These are phyloP conservation scores for Neonectria magnoliae DNA, from an alignment of 2,329 filamentous ascomycete species.

Conservation along the genomic window DNA sequence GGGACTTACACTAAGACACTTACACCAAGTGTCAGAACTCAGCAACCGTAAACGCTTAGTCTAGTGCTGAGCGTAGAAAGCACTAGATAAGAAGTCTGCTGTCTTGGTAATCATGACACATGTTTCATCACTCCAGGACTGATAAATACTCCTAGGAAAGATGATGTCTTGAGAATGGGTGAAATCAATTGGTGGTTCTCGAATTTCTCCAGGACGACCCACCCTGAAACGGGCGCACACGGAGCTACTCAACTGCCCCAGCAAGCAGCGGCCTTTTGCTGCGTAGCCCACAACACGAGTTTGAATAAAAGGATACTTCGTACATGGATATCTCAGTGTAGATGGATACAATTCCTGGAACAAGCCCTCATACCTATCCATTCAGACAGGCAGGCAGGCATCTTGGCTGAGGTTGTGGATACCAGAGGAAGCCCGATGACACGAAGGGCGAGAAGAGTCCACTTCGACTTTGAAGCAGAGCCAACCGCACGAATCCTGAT, in stretches of 20 bases:
- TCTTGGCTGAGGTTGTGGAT: not conserved
- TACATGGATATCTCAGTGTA: not conserved
- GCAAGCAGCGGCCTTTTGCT: not conserved
- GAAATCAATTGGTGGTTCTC: slow-evolving; percentile 3
- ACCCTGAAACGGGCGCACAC: not conserved
- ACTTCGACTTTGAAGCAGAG: not conserved
- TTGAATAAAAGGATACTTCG: not conserved
- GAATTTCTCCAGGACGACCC: not conserved
- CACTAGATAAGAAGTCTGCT: not conserved
- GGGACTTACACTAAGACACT: not conserved
- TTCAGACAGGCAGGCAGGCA: not conserved
- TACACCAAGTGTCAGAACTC: not conserved
- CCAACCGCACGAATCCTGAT: not conserved
- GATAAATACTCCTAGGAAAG: not conserved
- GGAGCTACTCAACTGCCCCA: not conserved
- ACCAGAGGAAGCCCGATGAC: not conserved
- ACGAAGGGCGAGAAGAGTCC: not conserved
- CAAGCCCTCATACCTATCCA: not conserved
- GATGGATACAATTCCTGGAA: not conserved
- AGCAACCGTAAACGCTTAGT: not conserved
- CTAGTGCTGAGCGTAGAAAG: not conserved
- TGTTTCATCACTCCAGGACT: not conserved
- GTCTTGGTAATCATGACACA: not conserved
- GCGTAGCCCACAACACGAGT: not conserved
- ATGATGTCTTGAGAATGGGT: not conserved